Base-by-base conservation (phyloP, 176 grass and related monocot genomes). In the Eremochloa ophiuroides region DNA sequence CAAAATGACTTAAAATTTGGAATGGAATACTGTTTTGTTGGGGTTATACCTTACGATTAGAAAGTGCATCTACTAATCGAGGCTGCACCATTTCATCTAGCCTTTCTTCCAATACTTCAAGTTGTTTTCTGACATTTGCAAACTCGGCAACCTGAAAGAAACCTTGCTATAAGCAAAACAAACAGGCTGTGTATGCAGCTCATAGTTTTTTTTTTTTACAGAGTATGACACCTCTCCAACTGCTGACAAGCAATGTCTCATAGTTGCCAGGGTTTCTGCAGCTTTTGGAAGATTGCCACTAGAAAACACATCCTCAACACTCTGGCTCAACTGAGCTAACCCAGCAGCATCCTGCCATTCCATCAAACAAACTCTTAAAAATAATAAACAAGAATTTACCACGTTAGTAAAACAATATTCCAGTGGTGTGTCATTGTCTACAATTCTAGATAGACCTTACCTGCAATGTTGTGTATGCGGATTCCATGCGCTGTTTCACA, bases 201-300 rank as follows among this genome's bases (percentile, higher is more conserved):
- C 62, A 22, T 84, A 66, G 11, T 20, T 66, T 55, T 63, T 48
- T 80, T 20, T 66, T 55, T 63, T 48, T 80, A 20, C 4, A 62
- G 60, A 66, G 22, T 39, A 46, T 3, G 62, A 42, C 71, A 95
- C 97, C 93, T 99, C 97, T 31, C 97, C 93, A 81, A 99, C 93
- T 84, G 93, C 97, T 88, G 97, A 96, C 73, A 99, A 95, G 87
- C 97, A 99, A 95, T 99, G 97, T 74, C 97, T 87, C 97, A 99
- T 99, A 60, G 91, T 99, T 74, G 93, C 91, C 76, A 99, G 85
- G 38, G 97, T 99, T 93, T 99, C 97, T 39, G 97, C 97, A 50
- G 97, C 93, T 73, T 76, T 88, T 20, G 93, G 89, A 84, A 99
- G 97, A 85, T 99, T 93, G 29, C 91, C 97, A 87, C 97, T 99